Evolutionary conservation across 768 basidiomycete genomes (phyloP).

Genomic region (Dictyophora rubrovolvata): DNA sequence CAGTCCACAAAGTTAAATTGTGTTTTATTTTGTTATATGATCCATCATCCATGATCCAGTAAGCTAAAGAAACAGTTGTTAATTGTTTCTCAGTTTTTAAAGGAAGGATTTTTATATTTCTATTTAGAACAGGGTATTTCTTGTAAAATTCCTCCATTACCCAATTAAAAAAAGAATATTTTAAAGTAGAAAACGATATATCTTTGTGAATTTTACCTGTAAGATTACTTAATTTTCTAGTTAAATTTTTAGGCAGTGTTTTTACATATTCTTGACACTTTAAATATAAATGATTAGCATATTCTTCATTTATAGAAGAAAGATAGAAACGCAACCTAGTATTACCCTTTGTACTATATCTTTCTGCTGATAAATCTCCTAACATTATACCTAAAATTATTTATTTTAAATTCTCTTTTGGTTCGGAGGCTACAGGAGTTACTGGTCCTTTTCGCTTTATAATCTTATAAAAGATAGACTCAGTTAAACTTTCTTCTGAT

Average conservation of each 20-base stretch:
- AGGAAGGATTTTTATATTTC: not conserved
- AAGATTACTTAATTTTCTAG: too few species aligned
- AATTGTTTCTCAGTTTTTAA: conserved; percentile 3
- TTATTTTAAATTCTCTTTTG: too few species aligned
- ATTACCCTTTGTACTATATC: not conserved
- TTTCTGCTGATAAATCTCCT: not conserved
- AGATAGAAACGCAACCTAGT: not conserved
- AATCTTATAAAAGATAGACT: not conserved
- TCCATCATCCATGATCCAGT: too few species aligned
- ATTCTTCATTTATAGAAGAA: not conserved
- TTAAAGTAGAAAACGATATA: conserved; percentile 6
- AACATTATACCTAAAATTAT: too few species aligned
- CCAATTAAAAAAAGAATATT: conserved; percentile 5
- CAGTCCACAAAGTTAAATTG: too few species aligned
- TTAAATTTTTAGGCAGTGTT: not conserved
- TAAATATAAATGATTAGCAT: not conserved
- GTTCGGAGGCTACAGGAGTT: too few species aligned
- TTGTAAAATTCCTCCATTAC: not conserved
- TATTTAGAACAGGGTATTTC: not conserved
- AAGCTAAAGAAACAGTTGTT: not conserved
- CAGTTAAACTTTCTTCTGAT: not conserved
- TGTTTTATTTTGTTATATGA: too few species aligned
- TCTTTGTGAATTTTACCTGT: not conserved
- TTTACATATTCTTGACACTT: conserved; percentile 4
- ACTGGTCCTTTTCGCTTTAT: not conserved